Percentiles rank a stretch among this genome's conserved stretches.
Conservation (phyloP, 208 protist species). For the Leishmania major region DNA sequence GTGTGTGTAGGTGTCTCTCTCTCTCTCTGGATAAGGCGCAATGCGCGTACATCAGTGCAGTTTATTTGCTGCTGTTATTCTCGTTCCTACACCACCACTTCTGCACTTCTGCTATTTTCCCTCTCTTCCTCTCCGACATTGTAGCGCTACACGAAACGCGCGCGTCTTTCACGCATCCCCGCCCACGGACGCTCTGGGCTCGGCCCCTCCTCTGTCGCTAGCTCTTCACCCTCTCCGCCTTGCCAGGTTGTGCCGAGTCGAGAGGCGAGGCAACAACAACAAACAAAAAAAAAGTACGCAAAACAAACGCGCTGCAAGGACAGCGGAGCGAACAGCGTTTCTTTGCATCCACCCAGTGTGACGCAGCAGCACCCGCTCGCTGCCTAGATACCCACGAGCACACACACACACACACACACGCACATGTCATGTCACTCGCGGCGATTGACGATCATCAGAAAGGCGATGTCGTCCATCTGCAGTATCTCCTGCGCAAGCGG, state of each 20-base stretch:
- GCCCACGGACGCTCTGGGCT: not conserved
- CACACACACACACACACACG: not conserved
- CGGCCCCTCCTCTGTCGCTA: not conserved
- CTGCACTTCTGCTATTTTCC: not conserved
- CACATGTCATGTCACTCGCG: slow-evolving; percentile 20
- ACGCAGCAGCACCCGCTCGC: not conserved
- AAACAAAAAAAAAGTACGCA: not conserved
- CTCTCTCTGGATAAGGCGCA: not conserved
- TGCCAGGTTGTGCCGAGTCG: not conserved
- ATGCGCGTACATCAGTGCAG: not conserved
- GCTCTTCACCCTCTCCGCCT: not conserved
- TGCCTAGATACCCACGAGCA: not conserved
- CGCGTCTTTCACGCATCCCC: not conserved
- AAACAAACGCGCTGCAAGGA: not conserved
- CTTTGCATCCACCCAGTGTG: not conserved
- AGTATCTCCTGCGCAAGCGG: slow-evolving; percentile 51
- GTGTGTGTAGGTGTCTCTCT: not conserved
- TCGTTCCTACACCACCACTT: too few relatives aligned
- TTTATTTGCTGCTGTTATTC: not conserved
- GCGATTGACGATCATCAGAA: not conserved
- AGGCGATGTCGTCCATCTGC: slow-evolving; percentile 33
- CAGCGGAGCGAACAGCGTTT: not conserved
- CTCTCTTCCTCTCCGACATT: not conserved
- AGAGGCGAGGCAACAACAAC: not conserved
- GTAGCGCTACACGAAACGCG: not conserved